Base-by-base conservation (phyloP, 2,329 filamentous ascomycete genomes). In the Stenocarpella maydis region DNA sequence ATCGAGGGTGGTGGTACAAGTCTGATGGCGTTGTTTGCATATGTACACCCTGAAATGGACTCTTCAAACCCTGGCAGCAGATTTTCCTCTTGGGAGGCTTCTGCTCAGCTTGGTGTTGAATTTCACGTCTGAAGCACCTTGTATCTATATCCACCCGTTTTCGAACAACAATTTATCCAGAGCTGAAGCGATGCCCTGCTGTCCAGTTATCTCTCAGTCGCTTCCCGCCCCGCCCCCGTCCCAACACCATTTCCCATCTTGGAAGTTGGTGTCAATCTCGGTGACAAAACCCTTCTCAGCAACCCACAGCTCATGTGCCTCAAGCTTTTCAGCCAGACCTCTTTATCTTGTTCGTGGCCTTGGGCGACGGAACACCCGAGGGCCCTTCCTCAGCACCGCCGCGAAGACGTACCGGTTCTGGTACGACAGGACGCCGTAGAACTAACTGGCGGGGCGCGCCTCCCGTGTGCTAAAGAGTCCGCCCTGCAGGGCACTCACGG, bases 401-500 rank as follows among this genome's bases (percentile, higher is more conserved):
- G 63, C 63, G 49, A 65, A 54, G 37, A 54, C 26, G 37, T 45
- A 65, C 14, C 63, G 49, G 9, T 50, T 24, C 12, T 49, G 34
- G 6, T 26, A 50, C 37, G 63, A 54, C 19, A 65, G 63, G 10
- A 65, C 63, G 24, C 63, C 63, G 24, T 54, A 65, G 34, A 54
- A 65, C 19, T 65, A n/a, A n/a, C n/a, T 34, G 63, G 34, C 31
- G 49, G 17, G 19, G 37, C 2, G 34, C 47, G 12, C 41, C 63
- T 7, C 39, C 21, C 6, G 63, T 34, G 47, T 54, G 47, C 63
- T 65, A 5, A 3, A 31, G 19, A 19, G 26, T 17, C 10, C 8
- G 17, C n/a, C 47, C 4, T 21, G 17, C 24, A 17, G 24, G 17
- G 24, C 17, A 60, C 39, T 60, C 2, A 60, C 54, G 14, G 37